Percentiles rank a stretch among this genome's conserved stretches.
phyloP scores from a whole-genome alignment of 2,329 filamentous ascomycete species.

The Aureobasidium lini region DNA sequence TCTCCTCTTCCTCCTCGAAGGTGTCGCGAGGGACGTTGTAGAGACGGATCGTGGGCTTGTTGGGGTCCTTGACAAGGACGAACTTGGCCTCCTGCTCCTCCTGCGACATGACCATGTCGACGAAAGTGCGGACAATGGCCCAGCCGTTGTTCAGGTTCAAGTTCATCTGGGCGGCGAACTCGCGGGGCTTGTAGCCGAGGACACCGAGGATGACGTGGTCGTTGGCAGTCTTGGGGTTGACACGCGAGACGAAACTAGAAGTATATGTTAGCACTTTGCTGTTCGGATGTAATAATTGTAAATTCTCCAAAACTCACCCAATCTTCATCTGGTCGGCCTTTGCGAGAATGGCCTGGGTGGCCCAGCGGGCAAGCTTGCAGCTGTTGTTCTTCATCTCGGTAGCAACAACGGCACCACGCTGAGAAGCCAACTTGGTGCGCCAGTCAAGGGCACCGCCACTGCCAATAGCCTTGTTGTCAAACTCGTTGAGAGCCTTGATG shows the following conservation, averaged over 20 bases:
- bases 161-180: slow-evolving; percentile 98
- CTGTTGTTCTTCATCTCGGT: slow-evolving; percentile 99
- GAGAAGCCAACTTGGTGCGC: slow-evolving; percentile 86
- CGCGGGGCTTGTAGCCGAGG: slow-evolving; percentile 93
- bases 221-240: slow-evolving; percentile 85
- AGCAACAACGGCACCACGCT: slow-evolving; percentile 93
- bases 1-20: slow-evolving; percentile 85
- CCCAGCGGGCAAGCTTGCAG: slow-evolving; percentile 97
- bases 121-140: slow-evolving; percentile 97
- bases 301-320: slow-evolving; percentile 53
- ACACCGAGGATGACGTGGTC: slow-evolving; percentile 94
- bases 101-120: slow-evolving; percentile 80
- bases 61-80: slow-evolving; percentile 78
- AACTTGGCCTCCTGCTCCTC: slow-evolving; percentile 58
- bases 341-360: slow-evolving; percentile 90
- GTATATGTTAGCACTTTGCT: slow-evolving; percentile 17
- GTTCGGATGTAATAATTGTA: not conserved
- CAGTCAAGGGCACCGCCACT: slow-evolving; percentile 93
- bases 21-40: slow-evolving; percentile 84
- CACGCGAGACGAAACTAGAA: slow-evolving; percentile 81
- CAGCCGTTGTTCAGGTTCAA: slow-evolving; percentile 93
- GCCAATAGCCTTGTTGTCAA: slow-evolving; percentile 95
- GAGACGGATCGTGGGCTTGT: slow-evolving; percentile 88
- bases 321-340: slow-evolving; percentile 99
- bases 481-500: slow-evolving; percentile 97